These are phyloP conservation scores for Debaryomyces sp. DNA, from an alignment of 1,139 yeast species.

Conservation along the genomic window DNA sequence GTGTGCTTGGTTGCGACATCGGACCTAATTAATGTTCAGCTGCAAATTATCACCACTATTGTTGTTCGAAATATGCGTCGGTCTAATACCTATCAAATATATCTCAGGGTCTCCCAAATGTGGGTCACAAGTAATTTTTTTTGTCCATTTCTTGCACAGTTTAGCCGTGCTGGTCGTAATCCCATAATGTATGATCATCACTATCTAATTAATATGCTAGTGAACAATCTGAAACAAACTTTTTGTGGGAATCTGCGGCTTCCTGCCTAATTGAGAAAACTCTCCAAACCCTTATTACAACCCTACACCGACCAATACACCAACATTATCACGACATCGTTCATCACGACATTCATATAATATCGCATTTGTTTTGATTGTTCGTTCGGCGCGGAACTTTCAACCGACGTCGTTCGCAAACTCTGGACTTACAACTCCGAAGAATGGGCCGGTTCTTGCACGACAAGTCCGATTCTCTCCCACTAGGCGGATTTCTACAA, in stretches of 20 bases:
- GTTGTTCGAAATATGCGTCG: not conserved
- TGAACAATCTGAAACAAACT: conserved; percentile 4
- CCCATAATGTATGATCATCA: not conserved
- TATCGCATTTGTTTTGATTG: not conserved
- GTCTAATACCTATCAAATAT: not conserved
- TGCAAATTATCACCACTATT: not conserved
- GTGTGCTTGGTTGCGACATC: conserved; percentile 4
- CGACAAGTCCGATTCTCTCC: not conserved
- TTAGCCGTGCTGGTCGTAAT: not conserved
- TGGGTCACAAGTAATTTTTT: not conserved
- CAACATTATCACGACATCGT: too few species aligned
- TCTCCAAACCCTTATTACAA: not conserved
- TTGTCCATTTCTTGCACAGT: not conserved
- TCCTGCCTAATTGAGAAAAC: conserved; percentile 1
- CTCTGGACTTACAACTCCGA: not conserved
- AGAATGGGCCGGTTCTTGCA: not conserved
- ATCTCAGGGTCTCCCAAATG: not conserved
- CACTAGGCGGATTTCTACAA: conserved; percentile 8
- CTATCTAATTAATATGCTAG: not conserved
- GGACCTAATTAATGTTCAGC: conserved; percentile 1
- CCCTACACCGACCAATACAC: too few species aligned
- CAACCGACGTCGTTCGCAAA: not conserved
- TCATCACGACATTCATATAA: not conserved
- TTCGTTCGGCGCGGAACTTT: not conserved
- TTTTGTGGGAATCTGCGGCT: conserved; percentile 8